Evolutionary conservation across 176 grass and related monocot genomes (phyloP), one percentile per base, ranked within the genome.

Genomic region (Dactylis glomerata): DNA sequence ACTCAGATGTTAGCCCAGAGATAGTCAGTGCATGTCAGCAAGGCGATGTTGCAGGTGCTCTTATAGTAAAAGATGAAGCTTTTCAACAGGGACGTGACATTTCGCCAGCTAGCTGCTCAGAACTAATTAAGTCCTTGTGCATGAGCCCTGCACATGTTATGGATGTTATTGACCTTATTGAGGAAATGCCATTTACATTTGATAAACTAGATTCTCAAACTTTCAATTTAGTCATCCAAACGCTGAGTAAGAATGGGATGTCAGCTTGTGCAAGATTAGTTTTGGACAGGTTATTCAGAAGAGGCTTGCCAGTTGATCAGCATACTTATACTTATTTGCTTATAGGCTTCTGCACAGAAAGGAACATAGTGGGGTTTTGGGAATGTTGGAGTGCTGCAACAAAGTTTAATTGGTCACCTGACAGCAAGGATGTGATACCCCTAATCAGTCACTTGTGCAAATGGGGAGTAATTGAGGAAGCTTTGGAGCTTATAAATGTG

Each of bases 401-500:
- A 80, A 86, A 75, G 61, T 73, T 14, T 80, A 78, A 65, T 36
- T 95, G 96, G 89, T 92, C 81, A 81, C 96, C 91, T 71, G 68
- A 28, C 27, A 87, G 69, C 41, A 93, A 90, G 63, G 83, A 90
- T 58, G 12, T 93, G 55, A 52, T 82, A 8, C 9, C 42, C 62
- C 47, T 98, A 40, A 49, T 88, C 49, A 83, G 68, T 82, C 87
- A 30, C 87, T 86, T 98, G 78, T 90, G 93, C 52, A 86, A 89
- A 79, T 92, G 85, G 91, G 91, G 93, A 85, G 84, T 91, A 46
- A 87, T 95, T 32, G 87, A 86, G 81, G 96, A 98, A 87, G 84
- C 73, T 30, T 78, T 98, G 68, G 82, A 93, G 45, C 81, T 98
- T 78, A 79, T 93, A 33, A 86, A 84, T 40, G 14, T 12, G 23